phyloP scores from a whole-genome alignment of 2,329 filamentous ascomycete genomes.

The Bipolaris sorokiniana region DNA sequence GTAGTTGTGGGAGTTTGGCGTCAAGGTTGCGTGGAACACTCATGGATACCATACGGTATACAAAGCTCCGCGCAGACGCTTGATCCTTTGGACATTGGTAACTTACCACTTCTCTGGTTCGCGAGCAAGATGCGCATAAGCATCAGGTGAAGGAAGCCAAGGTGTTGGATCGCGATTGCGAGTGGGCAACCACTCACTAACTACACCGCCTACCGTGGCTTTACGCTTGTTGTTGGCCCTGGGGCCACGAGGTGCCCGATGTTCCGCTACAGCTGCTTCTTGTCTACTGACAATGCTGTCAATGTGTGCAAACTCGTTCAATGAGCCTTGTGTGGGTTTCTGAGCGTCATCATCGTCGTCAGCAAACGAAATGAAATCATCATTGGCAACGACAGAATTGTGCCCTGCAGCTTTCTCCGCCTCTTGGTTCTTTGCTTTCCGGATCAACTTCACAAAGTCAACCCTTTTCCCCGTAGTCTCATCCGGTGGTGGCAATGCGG shows the following conservation, averaged over 20 bases:
- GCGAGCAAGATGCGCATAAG: constrained; percentile 63
- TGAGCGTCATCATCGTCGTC: constrained; percentile 33
- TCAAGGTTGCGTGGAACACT: neutral
- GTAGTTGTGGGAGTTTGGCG: too few species aligned
- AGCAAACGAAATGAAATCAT: constrained; percentile 91
- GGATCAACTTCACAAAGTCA: constrained; percentile 88
- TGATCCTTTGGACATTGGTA: neutral
- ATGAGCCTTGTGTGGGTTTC: constrained; percentile 28
- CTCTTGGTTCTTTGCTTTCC: constrained; percentile 76
- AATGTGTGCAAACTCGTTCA: constrained; percentile 28
- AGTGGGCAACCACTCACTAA: constrained; percentile 52
- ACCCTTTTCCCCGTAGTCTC: constrained; percentile 74
- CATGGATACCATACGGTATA: neutral
- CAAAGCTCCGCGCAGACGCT: neutral
- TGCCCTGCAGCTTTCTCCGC: constrained; percentile 61
- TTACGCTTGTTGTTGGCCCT: constrained; percentile 69
- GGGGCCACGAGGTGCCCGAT: constrained; percentile 15
- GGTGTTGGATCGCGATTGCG: constrained; percentile 59
- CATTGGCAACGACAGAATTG: constrained; percentile 56
- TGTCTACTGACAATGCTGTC: constrained; percentile 14
- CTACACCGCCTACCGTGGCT: constrained; percentile 54
- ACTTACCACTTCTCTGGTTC: constrained; percentile 55
- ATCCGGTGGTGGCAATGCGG: constrained; percentile 79
- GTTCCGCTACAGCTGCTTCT: constrained; percentile 20
- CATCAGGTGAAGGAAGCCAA: constrained; percentile 36